Base-by-base conservation (phyloP, 2,329 filamentous ascomycete genomes). In the Hymenoscyphus linearis region DNA sequence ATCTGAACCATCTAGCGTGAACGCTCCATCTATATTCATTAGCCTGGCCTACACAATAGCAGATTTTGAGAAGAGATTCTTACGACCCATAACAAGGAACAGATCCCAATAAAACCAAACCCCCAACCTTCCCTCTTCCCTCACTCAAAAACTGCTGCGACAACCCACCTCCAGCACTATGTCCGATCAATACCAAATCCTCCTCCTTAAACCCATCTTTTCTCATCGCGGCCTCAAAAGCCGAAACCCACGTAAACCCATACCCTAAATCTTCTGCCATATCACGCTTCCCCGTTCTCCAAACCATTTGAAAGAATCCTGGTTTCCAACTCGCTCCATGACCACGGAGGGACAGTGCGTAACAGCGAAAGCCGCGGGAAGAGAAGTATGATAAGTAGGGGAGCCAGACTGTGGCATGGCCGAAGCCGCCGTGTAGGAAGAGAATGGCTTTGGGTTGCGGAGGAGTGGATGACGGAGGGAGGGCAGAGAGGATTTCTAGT, bases 381-480 rank as follows among this genome's bases (percentile, higher is more conserved):
- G 70, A 78, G 74, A 66, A 74, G 77, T 9, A 70, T 60, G 56
- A 54, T 5, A 65, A 34, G 57, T 60, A 65, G 10, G 60, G 58
- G 14, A 76, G 64, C 73, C 75, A 79, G 34, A 76, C 70, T 4
- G 70, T 64, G 1, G 76, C 77, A 52, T 68, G 73, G 26, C 76
- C 77, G 62, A 77, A 71, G n/a, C 68, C 69, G 60, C 76, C 76
- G 60, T 79, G 76, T 36, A 73, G 70, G 70, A 78, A 77, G 68
- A 78, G 72, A 27, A 78, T 52, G 3, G 58, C 55, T 47, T 62
- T 62, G 54, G 57, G 65, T 22, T 61, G 52, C 14, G 50, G 26
- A 25, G 25, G 31, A 4, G 25, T 3, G 10, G 58, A 34, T 3
- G 40, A 13, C 7, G 54, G 37, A n/a, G 72, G 69, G 18, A 67